Evolutionary conservation across 768 basidiomycete genomes (phyloP).

Genomic region (Suillus hirtellus): DNA sequence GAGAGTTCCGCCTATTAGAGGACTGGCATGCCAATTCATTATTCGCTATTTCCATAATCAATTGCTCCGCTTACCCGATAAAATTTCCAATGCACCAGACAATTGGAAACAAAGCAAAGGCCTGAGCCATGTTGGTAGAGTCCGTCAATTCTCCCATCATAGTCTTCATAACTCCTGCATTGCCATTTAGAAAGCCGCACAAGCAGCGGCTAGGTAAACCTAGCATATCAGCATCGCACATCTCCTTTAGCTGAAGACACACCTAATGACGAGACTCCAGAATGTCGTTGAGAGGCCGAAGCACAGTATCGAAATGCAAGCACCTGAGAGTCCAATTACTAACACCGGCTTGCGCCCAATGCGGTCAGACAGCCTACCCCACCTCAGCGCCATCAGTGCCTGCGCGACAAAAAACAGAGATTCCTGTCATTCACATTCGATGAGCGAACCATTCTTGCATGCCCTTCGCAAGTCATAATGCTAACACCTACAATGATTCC

Average conservation of each 20-base stretch:
- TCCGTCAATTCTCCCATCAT: slow-evolving; percentile 65
- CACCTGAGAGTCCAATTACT: slow-evolving; percentile 52
- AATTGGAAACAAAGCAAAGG: slow-evolving; percentile 30
- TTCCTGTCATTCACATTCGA: slow-evolving; percentile 39
- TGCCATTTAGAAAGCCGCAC: slow-evolving; percentile 38
- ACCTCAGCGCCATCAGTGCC: slow-evolving; percentile 57
- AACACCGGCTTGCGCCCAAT: slow-evolving; percentile 63
- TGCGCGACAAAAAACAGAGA: slow-evolving; percentile 63
- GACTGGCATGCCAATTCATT: slow-evolving; percentile 44
- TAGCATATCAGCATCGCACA: neutral
- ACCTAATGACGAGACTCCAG: slow-evolving; percentile 57
- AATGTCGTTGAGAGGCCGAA: slow-evolving; percentile 67
- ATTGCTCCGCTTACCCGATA: slow-evolving; percentile 30
- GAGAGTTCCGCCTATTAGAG: slow-evolving; percentile 58
- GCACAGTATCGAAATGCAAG: slow-evolving; percentile 50
- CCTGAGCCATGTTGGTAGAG: slow-evolving; percentile 35
- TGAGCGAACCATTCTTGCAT: neutral
- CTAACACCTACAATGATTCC: slow-evolving; percentile 44
- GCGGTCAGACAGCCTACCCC: slow-evolving; percentile 62
- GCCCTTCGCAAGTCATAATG: neutral
- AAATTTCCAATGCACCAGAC: slow-evolving; percentile 34
- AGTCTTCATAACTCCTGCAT: slow-evolving; percentile 64
- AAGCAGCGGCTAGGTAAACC: slow-evolving; percentile 32
- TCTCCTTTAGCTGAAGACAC: slow-evolving; percentile 5
- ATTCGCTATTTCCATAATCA: neutral